phyloP scores from a whole-genome alignment of 2,329 filamentous ascomycete genomes.

The Pseudogymnoascus pannorum region DNA sequence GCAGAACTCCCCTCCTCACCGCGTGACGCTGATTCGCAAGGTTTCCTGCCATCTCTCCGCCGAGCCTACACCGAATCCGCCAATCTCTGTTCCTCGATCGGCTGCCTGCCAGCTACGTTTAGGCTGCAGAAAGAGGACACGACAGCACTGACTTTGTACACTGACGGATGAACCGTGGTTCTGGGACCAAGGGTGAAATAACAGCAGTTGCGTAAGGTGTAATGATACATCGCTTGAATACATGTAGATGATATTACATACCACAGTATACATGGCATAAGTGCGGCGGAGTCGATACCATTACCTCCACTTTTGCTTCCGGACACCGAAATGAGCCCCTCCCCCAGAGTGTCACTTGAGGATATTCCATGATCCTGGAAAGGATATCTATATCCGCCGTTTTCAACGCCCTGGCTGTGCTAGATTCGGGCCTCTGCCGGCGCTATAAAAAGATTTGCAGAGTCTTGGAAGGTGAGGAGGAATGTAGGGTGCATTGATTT shows the following conservation, averaged over 20 bases:
- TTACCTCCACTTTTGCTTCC: not conserved
- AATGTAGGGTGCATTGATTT: not conserved
- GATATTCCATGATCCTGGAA: slow-evolving; percentile 1
- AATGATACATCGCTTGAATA: not conserved
- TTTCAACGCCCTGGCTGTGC: not conserved
- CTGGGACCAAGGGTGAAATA: not conserved
- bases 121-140: not conserved
- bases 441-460: not conserved
- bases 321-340: not conserved
- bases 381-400: not conserved
- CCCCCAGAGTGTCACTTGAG: not conserved
- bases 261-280: not conserved
- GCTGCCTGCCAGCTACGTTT: not conserved
- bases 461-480: not conserved
- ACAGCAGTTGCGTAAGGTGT: not conserved
- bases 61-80: not conserved
- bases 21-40: not conserved
- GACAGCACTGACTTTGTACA: not conserved
- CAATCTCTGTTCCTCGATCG: not conserved
- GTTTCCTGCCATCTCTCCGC: not conserved
- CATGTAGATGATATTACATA: not conserved
- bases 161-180: not conserved
- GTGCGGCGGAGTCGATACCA: not conserved
- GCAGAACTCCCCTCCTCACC: not conserved
- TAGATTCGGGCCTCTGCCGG: not conserved